Percentiles rank a stretch among this genome's conserved stretches.
Evolutionary conservation across 495 filamentous ascomycete species (phyloP).

Genomic region (Penicillium egyptiacum): DNA sequence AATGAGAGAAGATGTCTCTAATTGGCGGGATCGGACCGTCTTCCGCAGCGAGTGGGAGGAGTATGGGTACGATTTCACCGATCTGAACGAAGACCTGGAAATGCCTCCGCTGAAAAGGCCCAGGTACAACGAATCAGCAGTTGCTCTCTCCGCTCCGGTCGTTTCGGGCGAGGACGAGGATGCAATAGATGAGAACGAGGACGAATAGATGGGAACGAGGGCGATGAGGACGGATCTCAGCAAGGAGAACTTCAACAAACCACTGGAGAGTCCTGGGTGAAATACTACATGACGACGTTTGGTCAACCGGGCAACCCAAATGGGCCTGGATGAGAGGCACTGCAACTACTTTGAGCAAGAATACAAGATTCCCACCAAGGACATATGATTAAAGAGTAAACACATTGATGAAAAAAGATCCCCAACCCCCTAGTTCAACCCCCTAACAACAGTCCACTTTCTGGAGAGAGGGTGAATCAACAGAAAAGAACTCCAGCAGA

Average conservation of each 20-base stretch:
- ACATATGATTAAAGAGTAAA: slow-evolving; percentile 31
- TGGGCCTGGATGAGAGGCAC: neutral
- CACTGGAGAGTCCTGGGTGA: neutral
- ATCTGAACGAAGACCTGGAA: slow-evolving; percentile 34
- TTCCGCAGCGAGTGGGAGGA: slow-evolving; percentile 54
- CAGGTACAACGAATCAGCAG: slow-evolving; percentile 18
- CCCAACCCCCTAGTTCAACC: slow-evolving; percentile 16
- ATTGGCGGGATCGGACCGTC: slow-evolving; percentile 49
- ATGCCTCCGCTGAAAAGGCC: slow-evolving; percentile 36
- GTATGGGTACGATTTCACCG: slow-evolving; percentile 33
- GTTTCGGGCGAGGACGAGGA: neutral
- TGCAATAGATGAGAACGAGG: neutral
- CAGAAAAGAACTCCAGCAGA: slow-evolving; percentile 27
- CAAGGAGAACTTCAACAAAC: neutral
- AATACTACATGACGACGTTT: slow-evolving; percentile 1
- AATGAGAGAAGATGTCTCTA: slow-evolving; percentile 31
- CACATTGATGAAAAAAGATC: slow-evolving; percentile 23
- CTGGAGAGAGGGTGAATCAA: slow-evolving; percentile 18
- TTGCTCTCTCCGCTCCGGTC: neutral
- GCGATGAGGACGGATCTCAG: slow-evolving; percentile 6
- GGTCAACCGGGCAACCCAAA: neutral
- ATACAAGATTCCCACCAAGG: slow-evolving; percentile 22
- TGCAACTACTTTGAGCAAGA: neutral
- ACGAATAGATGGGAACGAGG: neutral
- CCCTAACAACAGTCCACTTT: slow-evolving; percentile 17